Evolutionary conservation across 352 stramenopile species (phyloP), one percentile per base, ranked within the genome.

Genomic region (Phytophthora capsici): DNA sequence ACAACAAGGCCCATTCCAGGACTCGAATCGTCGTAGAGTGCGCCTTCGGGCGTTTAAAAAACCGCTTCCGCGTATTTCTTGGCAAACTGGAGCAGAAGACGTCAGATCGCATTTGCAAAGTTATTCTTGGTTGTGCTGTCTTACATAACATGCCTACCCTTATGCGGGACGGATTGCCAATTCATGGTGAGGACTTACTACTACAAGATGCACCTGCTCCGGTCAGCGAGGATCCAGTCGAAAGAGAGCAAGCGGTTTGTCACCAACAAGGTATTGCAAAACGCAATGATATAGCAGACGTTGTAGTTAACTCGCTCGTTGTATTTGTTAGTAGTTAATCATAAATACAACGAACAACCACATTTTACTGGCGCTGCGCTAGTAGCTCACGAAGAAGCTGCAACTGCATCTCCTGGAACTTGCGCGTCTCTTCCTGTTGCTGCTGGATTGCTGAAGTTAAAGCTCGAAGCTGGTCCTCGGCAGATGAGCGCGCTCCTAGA

Each of bases 1-100:
- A n/a, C n/a, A n/a, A n/a, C n/a, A 44, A 59, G 4, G 6, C 19
- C 8, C 47, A 58, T 40, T 59, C 47, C 17, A 40, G 9, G 41
- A 66, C 57, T 10, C 22, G 48, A 10, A 66, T 66, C 41, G 30
- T 37, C 1, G 57, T 66, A 1, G 48, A 54, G 16, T 59, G 47
- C n/a, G 40, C 48, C 13, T 66, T 66, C 23, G 57, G 38, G n/a
- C 38, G 48, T 1, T 26, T 66, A 3, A 66, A 66, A n/a, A 66
- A 59, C 25, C 30, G 28, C 25, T 66, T 55, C 41, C 37, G 46
- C 0, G 40, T 66, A 43, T 32, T 61, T 6, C 17, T 59, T 3
- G 49, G 40, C 8, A 58, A 59, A 16, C 16, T 55, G 17, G 58
- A 56, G 41, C 50, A 59, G 12, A 57, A 66, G 32, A 32, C 14